Percentiles rank a stretch among this genome's conserved stretches.
phyloP scores from a whole-genome alignment of 78 protist genomes.

The Speleostelium caveatum region DNA sequence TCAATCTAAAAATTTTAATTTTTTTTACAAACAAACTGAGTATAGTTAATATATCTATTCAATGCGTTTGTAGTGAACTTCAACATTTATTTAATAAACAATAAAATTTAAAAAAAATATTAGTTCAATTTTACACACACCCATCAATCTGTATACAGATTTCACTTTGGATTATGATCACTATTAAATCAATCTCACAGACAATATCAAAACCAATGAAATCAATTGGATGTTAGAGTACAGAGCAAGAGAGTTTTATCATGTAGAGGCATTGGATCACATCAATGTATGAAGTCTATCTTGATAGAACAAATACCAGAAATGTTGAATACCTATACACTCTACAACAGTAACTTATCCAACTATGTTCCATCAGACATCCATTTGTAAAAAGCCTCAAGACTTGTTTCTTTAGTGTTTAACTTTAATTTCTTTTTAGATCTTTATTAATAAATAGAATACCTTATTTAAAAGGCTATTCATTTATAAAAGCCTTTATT shows the following conservation, averaged over 20 bases:
- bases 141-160: too few relatives aligned
- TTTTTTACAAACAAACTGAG: too few relatives aligned
- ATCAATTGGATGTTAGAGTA: constrained; percentile 46
- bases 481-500: not conserved
- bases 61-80: too few relatives aligned
- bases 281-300: constrained; percentile 59
- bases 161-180: constrained; percentile 68
- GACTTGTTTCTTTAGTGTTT: constrained; percentile 2
- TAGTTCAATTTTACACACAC: too few relatives aligned
- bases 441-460: not conserved
- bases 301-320: not conserved
- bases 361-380: constrained; percentile 37
- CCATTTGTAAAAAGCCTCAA: constrained; percentile 14
- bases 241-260: constrained; percentile 21
- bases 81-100: too few relatives aligned
- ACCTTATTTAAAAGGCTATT: not conserved
- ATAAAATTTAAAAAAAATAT: too few relatives aligned
- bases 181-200: constrained; percentile 47
- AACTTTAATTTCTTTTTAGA: not conserved
- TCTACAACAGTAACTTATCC: constrained; percentile 37
- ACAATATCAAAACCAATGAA: constrained; percentile 5
- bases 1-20: too few relatives aligned
- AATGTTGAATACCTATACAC: not conserved
- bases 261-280: not conserved
- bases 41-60: too few relatives aligned